These are phyloP conservation scores for Stachybotrys chartarum DNA, from an alignment of 2,329 filamentous ascomycete genomes.

Conservation along the genomic window DNA sequence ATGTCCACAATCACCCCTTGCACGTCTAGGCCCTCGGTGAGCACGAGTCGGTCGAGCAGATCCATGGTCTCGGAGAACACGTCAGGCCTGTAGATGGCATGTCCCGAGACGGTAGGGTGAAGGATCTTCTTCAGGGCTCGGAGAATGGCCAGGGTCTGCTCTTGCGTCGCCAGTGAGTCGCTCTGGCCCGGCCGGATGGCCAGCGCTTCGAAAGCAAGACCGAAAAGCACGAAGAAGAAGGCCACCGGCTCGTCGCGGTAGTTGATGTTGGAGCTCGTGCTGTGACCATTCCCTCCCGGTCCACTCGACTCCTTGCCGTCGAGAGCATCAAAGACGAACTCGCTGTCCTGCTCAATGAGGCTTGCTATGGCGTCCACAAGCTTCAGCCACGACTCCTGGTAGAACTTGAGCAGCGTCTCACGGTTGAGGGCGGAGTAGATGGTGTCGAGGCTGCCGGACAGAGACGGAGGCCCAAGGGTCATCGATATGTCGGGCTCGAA, in stretches of 20 bases:
- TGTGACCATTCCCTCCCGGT: constrained; percentile 38
- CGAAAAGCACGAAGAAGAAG: constrained; percentile 98
- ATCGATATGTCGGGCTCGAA: constrained; percentile 98
- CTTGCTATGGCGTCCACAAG: constrained; percentile 96
- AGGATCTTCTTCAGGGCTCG: constrained; percentile 91
- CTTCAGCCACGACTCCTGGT: constrained; percentile 95
- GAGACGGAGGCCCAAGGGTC: constrained; percentile 71
- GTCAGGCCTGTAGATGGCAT: constrained; percentile 92
- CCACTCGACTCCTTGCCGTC: constrained; percentile 68
- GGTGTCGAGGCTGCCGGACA: constrained; percentile 81
- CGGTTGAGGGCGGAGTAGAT: constrained; percentile 93
- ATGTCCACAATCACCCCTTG: constrained; percentile 93
- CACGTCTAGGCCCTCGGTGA: constrained; percentile 84
- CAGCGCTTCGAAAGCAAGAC: constrained; percentile 90
- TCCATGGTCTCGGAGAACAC: constrained; percentile 98
- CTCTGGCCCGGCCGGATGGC: constrained; percentile 61
- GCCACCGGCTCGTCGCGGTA: constrained; percentile 96
- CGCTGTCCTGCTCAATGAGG: constrained; percentile 93
- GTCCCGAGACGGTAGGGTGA: constrained; percentile 87
- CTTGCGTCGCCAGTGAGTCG: constrained; percentile 56
- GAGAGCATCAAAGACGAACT: constrained; percentile 93
- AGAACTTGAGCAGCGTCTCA: constrained; percentile 89
- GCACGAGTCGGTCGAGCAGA: constrained; percentile 80
- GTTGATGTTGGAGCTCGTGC: constrained; percentile 76
- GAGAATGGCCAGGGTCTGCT: constrained; percentile 81